A percentile compares a stretch with the other conserved stretches of the same genome.
Evolutionary conservation across 129 eudicot species (phyloP).

Genomic region (Glebionis coronaria): DNA sequence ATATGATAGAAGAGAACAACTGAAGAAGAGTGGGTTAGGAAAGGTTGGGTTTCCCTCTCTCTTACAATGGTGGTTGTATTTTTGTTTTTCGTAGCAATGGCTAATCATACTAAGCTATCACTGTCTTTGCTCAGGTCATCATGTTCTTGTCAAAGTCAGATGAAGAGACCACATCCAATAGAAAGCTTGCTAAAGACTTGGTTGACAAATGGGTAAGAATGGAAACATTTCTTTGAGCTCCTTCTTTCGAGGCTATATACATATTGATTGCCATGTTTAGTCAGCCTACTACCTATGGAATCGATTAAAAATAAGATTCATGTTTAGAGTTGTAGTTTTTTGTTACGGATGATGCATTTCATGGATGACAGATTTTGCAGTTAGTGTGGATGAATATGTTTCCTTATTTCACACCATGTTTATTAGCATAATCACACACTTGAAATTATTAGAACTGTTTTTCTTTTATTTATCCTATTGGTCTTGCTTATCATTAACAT

Average conservation of each 20-base stretch:
- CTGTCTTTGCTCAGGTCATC: constrained; percentile 57
- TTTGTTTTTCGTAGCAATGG: constrained; percentile 2
- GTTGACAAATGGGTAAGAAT: constrained; percentile 94
- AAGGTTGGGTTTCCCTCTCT: constrained; percentile 47
- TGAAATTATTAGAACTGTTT: no score
- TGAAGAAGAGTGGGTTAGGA: constrained; percentile 89
- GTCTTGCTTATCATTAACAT: constrained; percentile 10
- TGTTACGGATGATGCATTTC: neutral
- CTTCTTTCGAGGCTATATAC: constrained; percentile 4
- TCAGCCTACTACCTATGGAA: neutral
- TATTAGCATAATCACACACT: no score
- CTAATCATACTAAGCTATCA: neutral
- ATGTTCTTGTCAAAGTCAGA: constrained; percentile 95
- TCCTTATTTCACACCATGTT: no score
- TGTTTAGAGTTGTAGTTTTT: neutral
- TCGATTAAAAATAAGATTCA: neutral
- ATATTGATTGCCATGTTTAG: neutral
- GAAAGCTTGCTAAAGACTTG: constrained; percentile 92
- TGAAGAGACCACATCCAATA: constrained; percentile 88
- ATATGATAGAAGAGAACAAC: constrained; percentile 76
- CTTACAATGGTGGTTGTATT: neutral
- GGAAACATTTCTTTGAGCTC: neutral
- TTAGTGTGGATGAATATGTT: no score
- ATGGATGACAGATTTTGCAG: no score
- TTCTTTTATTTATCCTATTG: neutral